Evolutionary conservation across 768 basidiomycete genomes (phyloP), one percentile per base, ranked within the genome.

Genomic region (Lentinula aciculospora): DNA sequence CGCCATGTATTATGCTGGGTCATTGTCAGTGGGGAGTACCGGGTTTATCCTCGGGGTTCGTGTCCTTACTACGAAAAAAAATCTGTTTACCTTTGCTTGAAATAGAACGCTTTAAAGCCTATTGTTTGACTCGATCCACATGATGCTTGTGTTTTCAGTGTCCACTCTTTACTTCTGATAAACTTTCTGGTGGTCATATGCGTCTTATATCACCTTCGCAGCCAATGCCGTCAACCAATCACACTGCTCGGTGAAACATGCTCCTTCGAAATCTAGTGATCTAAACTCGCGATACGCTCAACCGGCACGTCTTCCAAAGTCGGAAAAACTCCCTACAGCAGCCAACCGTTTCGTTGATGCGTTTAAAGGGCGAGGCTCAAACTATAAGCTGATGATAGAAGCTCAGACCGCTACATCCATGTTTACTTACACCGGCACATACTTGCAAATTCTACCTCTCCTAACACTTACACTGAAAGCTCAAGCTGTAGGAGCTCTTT

Each of bases 1-100:
- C 21, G 49, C 49, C 32, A 50, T 50, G 49, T 50, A 50, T 34
- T 50, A 50, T 34, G 49, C 49, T 32, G 49, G 49, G n/a, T 50
- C 49, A 34, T 21, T 50, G n/a, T 32, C 49, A n/a, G 32, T 50
- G 28, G 49, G 49, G n/a, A 50, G 49, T 19, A 36, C 49, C 29
- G 49, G 49, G 29, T 50, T 50, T 17, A 50, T 50, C 32, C 32
- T 50, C 15, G 49, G 49, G 32, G 49, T 50, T 23, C 49, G 49
- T 31, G n/a, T 31, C 0, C 21, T 50, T 5, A 50, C 32, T n/a
- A 50, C 49, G 29, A 50, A 50, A 19, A 50, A 9, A 23, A 50
- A 36, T 29, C 49, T 50, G 32, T 50, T 50, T 23, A 50, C 49
- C 10, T 50, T 50, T 34, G 49, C 49, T 12, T 50, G 23, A 36